Conservation (phyloP, 306 rosid genomes). For the Inga leiocalycina region DNA sequence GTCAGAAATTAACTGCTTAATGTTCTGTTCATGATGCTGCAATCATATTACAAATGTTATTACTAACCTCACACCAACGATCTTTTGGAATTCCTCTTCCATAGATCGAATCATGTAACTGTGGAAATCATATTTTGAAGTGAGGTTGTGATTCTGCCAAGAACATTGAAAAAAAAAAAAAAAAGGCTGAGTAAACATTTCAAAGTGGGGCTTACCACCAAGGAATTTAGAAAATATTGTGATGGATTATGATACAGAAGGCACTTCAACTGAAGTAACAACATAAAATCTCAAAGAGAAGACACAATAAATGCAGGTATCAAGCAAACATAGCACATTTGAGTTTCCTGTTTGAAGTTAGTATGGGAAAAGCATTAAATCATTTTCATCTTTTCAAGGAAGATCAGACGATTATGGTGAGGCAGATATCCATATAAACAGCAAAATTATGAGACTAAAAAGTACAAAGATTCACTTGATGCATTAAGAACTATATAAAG, state of each 20-base stretch:
- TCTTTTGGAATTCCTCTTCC: constrained; percentile 98
- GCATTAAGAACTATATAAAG: neutral
- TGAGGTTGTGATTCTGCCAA: constrained; percentile 87
- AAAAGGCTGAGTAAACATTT: constrained; percentile 13
- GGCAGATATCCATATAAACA: neutral
- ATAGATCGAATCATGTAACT: constrained; percentile 97
- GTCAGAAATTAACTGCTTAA: constrained; percentile 13
- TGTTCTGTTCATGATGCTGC: constrained; percentile 27
- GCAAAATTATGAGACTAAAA: neutral
- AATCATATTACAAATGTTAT: constrained; percentile 15
- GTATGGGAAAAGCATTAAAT: neutral
- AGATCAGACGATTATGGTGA: neutral
- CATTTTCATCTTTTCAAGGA: neutral
- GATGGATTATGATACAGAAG: neutral
- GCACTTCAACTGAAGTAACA: neutral
- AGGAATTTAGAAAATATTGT: neutral
- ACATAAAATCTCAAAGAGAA: neutral
- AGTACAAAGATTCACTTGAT: constrained; percentile 7
- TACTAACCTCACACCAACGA: constrained; percentile 95
- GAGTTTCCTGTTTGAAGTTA: neutral
- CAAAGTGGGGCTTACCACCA: constrained; percentile 18
- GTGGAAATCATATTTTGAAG: constrained; percentile 81
- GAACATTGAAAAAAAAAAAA: constrained; percentile 35
- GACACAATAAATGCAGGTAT: neutral
- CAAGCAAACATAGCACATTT: neutral